Conservation (phyloP, 441 rosid genomes). For the Syzygium malaccense region DNA sequence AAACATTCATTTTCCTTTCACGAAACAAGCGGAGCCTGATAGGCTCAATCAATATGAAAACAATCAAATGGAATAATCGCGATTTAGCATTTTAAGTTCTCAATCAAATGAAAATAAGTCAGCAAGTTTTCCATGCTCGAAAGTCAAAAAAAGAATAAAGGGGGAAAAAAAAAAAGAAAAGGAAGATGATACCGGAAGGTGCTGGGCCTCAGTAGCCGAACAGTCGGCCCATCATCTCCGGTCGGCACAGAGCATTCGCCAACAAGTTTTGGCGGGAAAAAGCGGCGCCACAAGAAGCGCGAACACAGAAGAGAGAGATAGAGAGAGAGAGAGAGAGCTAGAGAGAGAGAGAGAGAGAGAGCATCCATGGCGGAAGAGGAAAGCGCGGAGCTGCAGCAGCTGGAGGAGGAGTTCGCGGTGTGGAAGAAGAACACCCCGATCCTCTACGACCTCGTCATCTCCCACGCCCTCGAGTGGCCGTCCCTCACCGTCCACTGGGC, state of each 20-base stretch:
- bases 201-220: neutral
- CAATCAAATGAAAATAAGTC: neutral
- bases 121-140: neutral
- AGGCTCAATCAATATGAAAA: neutral
- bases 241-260: neutral
- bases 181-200: neutral
- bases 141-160: neutral
- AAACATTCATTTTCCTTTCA: no score
- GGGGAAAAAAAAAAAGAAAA: neutral
- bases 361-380: conserved; percentile 23
- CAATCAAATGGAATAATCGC: no score
- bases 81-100: neutral
- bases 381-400: conserved; percentile 30
- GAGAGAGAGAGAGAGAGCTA: neutral
- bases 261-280: conserved; percentile 26
- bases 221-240: neutral
- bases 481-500: conserved; percentile 92
- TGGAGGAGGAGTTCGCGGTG: conserved; percentile 68
- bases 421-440: conserved; percentile 94
- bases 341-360: neutral
- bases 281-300: neutral
- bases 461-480: conserved; percentile 76
- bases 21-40: no score
- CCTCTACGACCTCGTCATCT: conserved; percentile 76
- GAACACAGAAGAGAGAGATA: neutral